phyloP scores from a whole-genome alignment of 164 flowering plant species.

The Umbellularia californica region DNA sequence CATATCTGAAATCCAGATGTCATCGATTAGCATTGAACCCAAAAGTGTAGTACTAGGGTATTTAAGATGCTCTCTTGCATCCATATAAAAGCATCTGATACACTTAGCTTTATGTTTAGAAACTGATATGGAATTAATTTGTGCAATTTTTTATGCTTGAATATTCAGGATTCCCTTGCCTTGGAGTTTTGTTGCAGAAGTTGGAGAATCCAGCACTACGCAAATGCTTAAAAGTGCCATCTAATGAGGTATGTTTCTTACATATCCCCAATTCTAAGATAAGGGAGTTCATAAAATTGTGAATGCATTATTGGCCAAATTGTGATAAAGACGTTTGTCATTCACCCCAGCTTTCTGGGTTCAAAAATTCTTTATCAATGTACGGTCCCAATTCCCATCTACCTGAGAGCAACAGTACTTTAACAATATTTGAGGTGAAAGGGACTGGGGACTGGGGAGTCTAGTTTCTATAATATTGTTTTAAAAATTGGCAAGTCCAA shows the following conservation, averaged over 20 bases:
- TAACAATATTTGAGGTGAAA: background rate
- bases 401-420: too few relatives aligned
- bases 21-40: too few relatives aligned
- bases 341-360: too few relatives aligned
- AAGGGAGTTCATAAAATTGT: background rate
- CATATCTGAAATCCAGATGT: too few relatives aligned
- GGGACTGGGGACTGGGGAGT: background rate
- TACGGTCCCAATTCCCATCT: too few relatives aligned
- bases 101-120: background rate
- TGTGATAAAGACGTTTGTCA: too few relatives aligned
- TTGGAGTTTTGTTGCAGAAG: conserved; percentile 92
- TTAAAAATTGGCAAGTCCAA: too few relatives aligned
- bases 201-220: conserved; percentile 98
- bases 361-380: too few relatives aligned
- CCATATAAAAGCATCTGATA: background rate
- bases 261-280: background rate
- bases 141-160: conserved; percentile 2
- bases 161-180: conserved; percentile 83
- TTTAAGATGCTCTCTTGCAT: background rate
- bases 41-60: background rate
- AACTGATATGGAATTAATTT: background rate
- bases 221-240: conserved; percentile 71
- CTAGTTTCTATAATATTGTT: background rate
- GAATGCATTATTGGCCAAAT: too few relatives aligned
- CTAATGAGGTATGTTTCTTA: conserved; percentile 65